Evolutionary conservation across 148 eudicot genomes (phyloP).

Genomic region (Polygonum maritimum): DNA sequence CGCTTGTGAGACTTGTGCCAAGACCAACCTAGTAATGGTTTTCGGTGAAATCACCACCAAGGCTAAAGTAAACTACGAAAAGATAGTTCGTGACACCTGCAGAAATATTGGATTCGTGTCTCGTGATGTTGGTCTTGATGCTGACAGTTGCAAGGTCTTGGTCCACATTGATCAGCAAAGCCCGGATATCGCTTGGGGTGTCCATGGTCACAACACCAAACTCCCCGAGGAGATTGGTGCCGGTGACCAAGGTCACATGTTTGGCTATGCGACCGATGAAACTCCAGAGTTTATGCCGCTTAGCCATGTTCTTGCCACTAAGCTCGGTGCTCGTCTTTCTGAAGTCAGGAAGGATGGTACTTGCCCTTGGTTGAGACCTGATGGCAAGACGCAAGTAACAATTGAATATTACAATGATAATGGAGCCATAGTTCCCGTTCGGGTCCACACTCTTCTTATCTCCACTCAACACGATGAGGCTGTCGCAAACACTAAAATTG

Average conservation of each 20-base stretch:
- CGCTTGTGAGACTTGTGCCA: slow-evolving; percentile 48
- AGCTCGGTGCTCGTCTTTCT: slow-evolving; percentile 31
- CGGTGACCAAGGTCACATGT: slow-evolving; percentile 47
- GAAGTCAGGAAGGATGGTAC: slow-evolving; percentile 34
- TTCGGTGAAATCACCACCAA: slow-evolving; percentile 37
- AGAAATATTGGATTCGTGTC: slow-evolving; percentile 21
- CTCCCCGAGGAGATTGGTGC: slow-evolving; percentile 35
- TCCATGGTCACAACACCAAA: slow-evolving; percentile 32
- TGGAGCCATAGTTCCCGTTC: slow-evolving; percentile 34
- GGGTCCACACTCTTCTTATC: slow-evolving; percentile 36
- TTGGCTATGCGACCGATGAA: slow-evolving; percentile 45
- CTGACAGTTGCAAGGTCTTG: slow-evolving; percentile 35
- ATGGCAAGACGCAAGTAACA: slow-evolving; percentile 40
- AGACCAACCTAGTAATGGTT: slow-evolving; percentile 35
- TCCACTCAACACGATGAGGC: slow-evolving; percentile 41
- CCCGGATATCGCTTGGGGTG: slow-evolving; percentile 45
- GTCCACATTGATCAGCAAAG: slow-evolving; percentile 43
- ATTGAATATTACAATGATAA: slow-evolving; percentile 31
- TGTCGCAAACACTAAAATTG: slow-evolving; percentile 30
- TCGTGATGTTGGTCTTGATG: slow-evolving; percentile 29
- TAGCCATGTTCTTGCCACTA: slow-evolving; percentile 37
- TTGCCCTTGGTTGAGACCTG: slow-evolving; percentile 41
- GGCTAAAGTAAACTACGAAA: slow-evolving; percentile 28
- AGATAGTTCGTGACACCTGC: slow-evolving; percentile 23
- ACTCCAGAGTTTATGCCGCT: slow-evolving; percentile 47